phyloP scores from a whole-genome alignment of 768 basidiomycete genomes.

The Lentinula lateritia region DNA sequence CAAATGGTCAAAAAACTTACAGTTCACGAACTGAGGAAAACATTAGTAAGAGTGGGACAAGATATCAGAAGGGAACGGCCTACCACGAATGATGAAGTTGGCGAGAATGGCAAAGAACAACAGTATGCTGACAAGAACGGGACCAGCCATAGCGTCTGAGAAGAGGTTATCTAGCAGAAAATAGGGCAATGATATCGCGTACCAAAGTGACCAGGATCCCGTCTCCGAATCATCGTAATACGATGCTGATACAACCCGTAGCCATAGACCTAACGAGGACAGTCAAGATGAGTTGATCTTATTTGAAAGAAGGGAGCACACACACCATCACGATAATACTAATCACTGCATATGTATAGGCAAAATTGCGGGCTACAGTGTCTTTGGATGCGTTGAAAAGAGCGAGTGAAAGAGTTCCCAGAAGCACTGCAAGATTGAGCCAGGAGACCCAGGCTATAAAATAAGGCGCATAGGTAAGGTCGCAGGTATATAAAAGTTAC shows the following conservation, averaged over 20 bases:
- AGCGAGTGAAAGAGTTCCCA: conserved; percentile 81
- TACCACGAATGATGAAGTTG: conserved; percentile 81
- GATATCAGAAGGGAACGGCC: conserved; percentile 4
- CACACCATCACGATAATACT: conserved; percentile 65
- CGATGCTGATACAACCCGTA: conserved; percentile 83
- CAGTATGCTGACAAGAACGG: conserved; percentile 71
- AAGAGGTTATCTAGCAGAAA: not conserved
- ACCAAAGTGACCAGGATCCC: conserved; percentile 92
- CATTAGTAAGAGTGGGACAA: not conserved
- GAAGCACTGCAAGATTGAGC: conserved; percentile 78
- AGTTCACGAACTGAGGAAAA: conserved; percentile 50
- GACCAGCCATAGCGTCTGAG: conserved; percentile 77
- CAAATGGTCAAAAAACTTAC: conserved; percentile 27
- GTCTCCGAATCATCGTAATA: conserved; percentile 83
- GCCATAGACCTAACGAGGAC: conserved; percentile 62
- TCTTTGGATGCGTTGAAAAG: conserved; percentile 84
- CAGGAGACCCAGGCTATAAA: conserved; percentile 85
- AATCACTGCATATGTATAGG: conserved; percentile 77
- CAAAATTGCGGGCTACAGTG: conserved; percentile 68
- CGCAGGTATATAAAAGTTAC: not conserved
- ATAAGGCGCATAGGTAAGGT: not conserved
- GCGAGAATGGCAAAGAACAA: conserved; percentile 85
- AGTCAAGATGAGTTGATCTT: not conserved
- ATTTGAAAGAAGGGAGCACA: not conserved
- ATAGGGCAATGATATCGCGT: conserved; percentile 11